A percentile compares a stretch with the other conserved stretches of the same genome.
Conservation (phyloP, 2,329 filamentous ascomycete genomes). For the Cryphonectria carpinicola region DNA sequence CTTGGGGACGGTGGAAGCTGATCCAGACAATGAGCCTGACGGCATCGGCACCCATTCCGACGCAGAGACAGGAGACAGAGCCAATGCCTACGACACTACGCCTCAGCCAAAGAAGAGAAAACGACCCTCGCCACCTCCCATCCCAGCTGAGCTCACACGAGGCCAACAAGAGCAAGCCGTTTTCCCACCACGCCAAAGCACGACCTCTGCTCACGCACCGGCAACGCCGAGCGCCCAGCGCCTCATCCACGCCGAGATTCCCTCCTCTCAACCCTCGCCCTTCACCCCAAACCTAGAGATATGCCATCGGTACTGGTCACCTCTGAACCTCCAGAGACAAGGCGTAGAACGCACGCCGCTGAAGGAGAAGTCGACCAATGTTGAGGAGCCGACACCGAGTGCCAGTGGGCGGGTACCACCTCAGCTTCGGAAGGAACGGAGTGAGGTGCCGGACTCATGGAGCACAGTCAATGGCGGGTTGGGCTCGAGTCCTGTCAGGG, state of each 20-base stretch:
- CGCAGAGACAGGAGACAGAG: not conserved
- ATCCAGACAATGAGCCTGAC: constrained; percentile 34
- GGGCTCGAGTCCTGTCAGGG: constrained; percentile 9
- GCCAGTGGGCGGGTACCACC: constrained; percentile 29
- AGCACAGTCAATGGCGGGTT: constrained; percentile 39
- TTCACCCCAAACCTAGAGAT: constrained; percentile 44
- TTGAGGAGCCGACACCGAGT: constrained; percentile 32
- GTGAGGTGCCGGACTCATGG: constrained; percentile 52
- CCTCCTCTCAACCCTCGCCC: constrained; percentile 50
- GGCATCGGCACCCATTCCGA: not conserved
- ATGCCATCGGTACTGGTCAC: constrained; percentile 43
- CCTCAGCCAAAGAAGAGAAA: constrained; percentile 20
- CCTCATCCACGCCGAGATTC: constrained; percentile 42
- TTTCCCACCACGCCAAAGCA: constrained; percentile 9
- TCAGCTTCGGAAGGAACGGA: constrained; percentile 35
- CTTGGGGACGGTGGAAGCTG: constrained; percentile 29
- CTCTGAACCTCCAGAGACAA: constrained; percentile 2
- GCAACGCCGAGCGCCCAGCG: constrained; percentile 41
- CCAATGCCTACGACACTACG: not conserved
- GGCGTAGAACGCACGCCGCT: constrained; percentile 42
- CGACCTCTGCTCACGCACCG: constrained; percentile 41
- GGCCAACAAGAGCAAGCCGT: not conserved
- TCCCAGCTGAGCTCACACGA: not conserved
- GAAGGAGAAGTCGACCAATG: constrained; percentile 41
- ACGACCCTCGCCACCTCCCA: not conserved